Conservation (phyloP, 2,329 filamentous ascomycete genomes). For the Aspergillus quadricinctus region DNA sequence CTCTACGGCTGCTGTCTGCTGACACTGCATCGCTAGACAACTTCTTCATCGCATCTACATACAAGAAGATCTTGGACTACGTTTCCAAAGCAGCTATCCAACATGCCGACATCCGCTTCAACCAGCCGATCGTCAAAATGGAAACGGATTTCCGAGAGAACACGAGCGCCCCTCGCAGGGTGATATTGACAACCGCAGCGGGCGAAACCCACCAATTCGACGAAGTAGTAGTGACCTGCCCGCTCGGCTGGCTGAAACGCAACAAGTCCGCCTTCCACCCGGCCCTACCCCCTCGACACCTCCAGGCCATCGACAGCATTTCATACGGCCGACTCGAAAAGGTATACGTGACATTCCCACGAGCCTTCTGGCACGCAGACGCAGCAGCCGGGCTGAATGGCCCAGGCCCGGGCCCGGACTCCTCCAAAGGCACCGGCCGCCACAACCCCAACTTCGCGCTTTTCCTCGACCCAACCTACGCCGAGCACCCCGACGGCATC, state of each 20-base stretch:
- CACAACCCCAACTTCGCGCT: conserved; percentile 64
- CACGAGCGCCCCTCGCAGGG: conserved; percentile 29
- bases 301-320: conserved; percentile 44
- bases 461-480: conserved; percentile 70
- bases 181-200: conserved; percentile 40
- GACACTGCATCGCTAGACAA: conserved; percentile 43
- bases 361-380: conserved; percentile 66
- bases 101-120: conserved; percentile 47
- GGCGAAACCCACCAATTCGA: conserved; percentile 42
- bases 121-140: conserved; percentile 41
- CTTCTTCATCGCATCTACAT: conserved; percentile 59
- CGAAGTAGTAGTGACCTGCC: conserved; percentile 50
- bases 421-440: conserved; percentile 21
- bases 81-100: conserved; percentile 48
- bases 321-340: conserved; percentile 47
- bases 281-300: conserved; percentile 38
- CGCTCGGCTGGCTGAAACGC: conserved; percentile 52
- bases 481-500: conserved; percentile 55
- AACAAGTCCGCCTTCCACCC: conserved; percentile 45
- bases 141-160: conserved; percentile 22
- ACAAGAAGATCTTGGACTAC: conserved; percentile 52
- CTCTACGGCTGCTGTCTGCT: neutral
- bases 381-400: neutral
- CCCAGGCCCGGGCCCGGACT: neutral
- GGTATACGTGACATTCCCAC: conserved; percentile 63